Evolutionary conservation across 768 basidiomycete genomes (phyloP).

Genomic region (Russula compacta): DNA sequence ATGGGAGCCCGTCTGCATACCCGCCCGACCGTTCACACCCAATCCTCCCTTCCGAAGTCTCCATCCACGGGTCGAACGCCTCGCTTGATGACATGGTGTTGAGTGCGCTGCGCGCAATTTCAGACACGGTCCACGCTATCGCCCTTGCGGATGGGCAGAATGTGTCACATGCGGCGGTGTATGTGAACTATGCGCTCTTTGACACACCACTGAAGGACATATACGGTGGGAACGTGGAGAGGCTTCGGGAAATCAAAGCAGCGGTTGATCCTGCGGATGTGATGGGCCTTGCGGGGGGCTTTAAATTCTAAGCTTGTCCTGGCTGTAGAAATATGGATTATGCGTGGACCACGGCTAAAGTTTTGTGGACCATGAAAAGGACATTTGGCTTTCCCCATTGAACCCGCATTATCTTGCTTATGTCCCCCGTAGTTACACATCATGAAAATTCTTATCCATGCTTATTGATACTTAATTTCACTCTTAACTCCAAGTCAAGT

Average conservation of each 20-base stretch:
- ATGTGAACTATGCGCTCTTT: not conserved
- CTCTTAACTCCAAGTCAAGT: too few relatives aligned
- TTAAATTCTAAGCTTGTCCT: not conserved
- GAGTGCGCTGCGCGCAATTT: too few relatives aligned
- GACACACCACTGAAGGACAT: not conserved
- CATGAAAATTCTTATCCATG: too few relatives aligned
- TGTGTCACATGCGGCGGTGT: not conserved
- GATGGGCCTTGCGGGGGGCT: not conserved
- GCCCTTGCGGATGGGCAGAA: not conserved
- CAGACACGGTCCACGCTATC: not conserved
- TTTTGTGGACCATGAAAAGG: too few relatives aligned
- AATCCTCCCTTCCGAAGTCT: not conserved
- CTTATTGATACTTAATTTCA: too few relatives aligned
- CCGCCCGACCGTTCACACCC: constrained; percentile 8
- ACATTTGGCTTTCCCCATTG: too few relatives aligned
- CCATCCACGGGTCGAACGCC: constrained; percentile 1
- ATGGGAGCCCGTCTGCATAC: constrained; percentile 9
- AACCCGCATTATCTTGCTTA: too few relatives aligned
- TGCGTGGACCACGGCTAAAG: too few relatives aligned
- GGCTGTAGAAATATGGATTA: too few relatives aligned
- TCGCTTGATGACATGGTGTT: constrained; percentile 34
- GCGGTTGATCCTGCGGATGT: not conserved
- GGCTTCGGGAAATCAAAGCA: not conserved
- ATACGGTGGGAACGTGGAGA: not conserved
- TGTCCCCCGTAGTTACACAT: too few relatives aligned